Percentiles rank a stretch among this genome's conserved stretches.
Conservation (phyloP, 805 yeast species). For the Candida broadrunensis region DNA sequence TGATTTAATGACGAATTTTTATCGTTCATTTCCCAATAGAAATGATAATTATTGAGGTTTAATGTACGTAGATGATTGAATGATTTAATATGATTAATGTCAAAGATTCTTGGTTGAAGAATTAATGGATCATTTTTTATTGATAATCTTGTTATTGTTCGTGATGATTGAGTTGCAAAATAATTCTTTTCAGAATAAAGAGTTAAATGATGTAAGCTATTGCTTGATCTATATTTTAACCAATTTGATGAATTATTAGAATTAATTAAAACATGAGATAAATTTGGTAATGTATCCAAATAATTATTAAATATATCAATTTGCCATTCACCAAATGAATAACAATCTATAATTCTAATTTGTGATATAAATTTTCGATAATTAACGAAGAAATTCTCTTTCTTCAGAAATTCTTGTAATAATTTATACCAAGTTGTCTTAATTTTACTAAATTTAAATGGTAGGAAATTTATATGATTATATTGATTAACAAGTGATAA, state of each 20-base stretch:
- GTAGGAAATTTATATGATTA: constrained; percentile 15
- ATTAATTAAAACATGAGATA: constrained; percentile 24
- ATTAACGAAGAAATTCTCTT: constrained; percentile 5
- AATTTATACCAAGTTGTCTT: constrained; percentile 26
- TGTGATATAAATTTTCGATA: constrained; percentile 13
- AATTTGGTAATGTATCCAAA: constrained; percentile 17
- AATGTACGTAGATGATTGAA: constrained; percentile 32
- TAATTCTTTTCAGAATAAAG: constrained; percentile 23
- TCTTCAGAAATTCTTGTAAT: constrained; percentile 1
- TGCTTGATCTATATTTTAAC: constrained; percentile 32
- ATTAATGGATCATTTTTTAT: constrained; percentile 11
- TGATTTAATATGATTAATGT: constrained; percentile 40
- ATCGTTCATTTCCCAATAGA: constrained; percentile 36
- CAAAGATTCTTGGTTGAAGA: constrained; percentile 30
- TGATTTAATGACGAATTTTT: constrained; percentile 10
- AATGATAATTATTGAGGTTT: constrained; percentile 38
- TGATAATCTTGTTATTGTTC: not conserved
- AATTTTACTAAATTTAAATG: constrained; percentile 17
- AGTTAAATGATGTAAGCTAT: constrained; percentile 16
- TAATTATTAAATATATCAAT: constrained; percentile 22
- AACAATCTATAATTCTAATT: constrained; percentile 26
- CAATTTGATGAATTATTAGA: constrained; percentile 37
- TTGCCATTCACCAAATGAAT: constrained; percentile 37
- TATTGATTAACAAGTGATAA: constrained; percentile 12
- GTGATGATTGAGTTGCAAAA: constrained; percentile 12